Evolutionary conservation across 768 basidiomycete species (phyloP).

Genomic region (Suillus americanus): DNA sequence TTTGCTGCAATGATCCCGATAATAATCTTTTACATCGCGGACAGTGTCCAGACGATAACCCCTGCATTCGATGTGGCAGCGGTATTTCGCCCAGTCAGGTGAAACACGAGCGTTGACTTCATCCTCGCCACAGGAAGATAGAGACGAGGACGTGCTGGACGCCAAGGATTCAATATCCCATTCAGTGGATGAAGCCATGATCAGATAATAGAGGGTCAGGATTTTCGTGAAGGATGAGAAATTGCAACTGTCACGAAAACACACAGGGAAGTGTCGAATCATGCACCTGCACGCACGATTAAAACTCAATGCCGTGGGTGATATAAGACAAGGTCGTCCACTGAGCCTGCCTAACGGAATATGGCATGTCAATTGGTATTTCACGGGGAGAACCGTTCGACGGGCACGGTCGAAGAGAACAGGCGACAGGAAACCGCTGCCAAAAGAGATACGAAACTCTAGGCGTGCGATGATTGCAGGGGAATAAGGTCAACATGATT

Average conservation of each 20-base stretch:
- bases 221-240: slow-evolving; percentile 2
- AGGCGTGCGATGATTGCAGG: slow-evolving; percentile 2
- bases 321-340: not conserved
- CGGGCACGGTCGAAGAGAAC: not conserved
- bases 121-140: slow-evolving; percentile 50
- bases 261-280: not conserved
- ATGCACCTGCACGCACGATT: not conserved
- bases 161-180: slow-evolving; percentile 28
- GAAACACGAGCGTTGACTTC: slow-evolving; percentile 57
- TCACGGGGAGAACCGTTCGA: not conserved
- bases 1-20: slow-evolving; percentile 34
- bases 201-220: slow-evolving; percentile 49
- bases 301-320: not conserved
- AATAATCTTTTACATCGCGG: slow-evolving; percentile 62
- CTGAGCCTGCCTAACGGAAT: not conserved
- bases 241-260: slow-evolving; percentile 15
- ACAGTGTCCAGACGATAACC: slow-evolving; percentile 71
- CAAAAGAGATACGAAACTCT: not conserved
- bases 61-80: slow-evolving; percentile 41
- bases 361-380: not conserved
- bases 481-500: not conserved
- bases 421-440: slow-evolving; percentile 4
- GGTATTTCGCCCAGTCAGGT: slow-evolving; percentile 64
- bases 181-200: slow-evolving; percentile 67
- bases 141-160: slow-evolving; percentile 45